A percentile compares a stretch with the other conserved stretches of the same genome.
Evolutionary conservation across 2,329 filamentous ascomycete genomes (phyloP).

Genomic region (Trichoderma koningiopsis): DNA sequence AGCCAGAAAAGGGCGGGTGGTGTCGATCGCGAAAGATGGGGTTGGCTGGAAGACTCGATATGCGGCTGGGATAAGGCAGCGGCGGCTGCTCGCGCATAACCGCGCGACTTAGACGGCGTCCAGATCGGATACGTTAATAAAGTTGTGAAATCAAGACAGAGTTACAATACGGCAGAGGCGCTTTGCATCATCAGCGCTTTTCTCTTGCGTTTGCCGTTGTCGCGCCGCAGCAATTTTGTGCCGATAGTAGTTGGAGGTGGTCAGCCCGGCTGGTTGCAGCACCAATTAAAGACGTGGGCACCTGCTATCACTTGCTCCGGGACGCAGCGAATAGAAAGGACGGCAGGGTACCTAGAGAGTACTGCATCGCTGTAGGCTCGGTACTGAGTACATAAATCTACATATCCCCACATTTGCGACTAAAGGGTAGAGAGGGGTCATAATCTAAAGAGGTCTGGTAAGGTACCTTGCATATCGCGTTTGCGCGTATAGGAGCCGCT

Average conservation of each 20-base stretch:
- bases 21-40: slow-evolving; percentile 28
- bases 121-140: neutral
- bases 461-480: slow-evolving; percentile 11
- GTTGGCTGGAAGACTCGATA: neutral
- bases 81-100: slow-evolving; percentile 22
- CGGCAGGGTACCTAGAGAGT: neutral
- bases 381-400: neutral
- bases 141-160: neutral
- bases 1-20: slow-evolving; percentile 25
- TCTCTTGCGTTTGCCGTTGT: slow-evolving; percentile 8
- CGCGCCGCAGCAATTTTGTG: slow-evolving; percentile 18
- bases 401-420: slow-evolving; percentile 5
- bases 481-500: neutral
- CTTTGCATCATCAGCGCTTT: neutral
- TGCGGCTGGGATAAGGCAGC: slow-evolving; percentile 10
- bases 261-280: slow-evolving; percentile 6
- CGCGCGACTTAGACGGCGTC: slow-evolving; percentile 12
- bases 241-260: slow-evolving; percentile 10
- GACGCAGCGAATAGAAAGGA: neutral
- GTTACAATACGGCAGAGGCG: neutral
- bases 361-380: neutral
- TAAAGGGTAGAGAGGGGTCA: slow-evolving; percentile 7
- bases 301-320: slow-evolving; percentile 2
- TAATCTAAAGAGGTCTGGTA: slow-evolving; percentile 12
- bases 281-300: slow-evolving; percentile 12